Base-by-base conservation (phyloP, 2,329 filamentous ascomycete genomes). In the Phoma sp. region DNA sequence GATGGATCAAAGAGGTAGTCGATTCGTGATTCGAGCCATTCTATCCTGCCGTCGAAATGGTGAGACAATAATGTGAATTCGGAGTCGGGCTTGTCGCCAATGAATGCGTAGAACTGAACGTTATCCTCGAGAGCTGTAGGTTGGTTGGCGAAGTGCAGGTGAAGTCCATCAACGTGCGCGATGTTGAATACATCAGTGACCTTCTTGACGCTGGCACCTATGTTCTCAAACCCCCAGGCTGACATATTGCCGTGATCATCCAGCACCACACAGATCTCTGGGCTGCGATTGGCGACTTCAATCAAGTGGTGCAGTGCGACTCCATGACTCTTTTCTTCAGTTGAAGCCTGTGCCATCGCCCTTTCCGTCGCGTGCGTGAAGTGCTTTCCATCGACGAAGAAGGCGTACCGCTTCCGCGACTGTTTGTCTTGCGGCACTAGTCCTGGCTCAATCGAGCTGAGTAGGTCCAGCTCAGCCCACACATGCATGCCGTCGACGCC, bases 141-240 rank as follows among this genome's bases (percentile, higher is more conserved):
- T 17, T 66, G 58, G 20, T 68, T 69, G 14, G 72, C 67, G 50
- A 79, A 76, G 48, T 75, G 72, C 23, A 77, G 53, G 56, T 66
- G 71, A 51, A 88, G 62, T 2, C 83, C 83, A 66, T 90, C 85
- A 21, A 93, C 84, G 67, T 96, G 90, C 1, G 91, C 87, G 62
- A 97, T 87, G 68, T 92, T 95, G 78, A 95, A 96, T n/a, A 93
- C 84, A 57, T 87, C 86, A 23, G 86, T 81, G 4, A 83, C 81
- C 54, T 84, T 85, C 61, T 84, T 85, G 26, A 82, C 79, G 67
- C 88, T 91, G 64, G 85, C 87, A 29, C 89, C 88, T 17, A 96
- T 84, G 67, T 93, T 93, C 72, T 98, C 93, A 50, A 99, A 77
- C 0, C 92, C 93, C 91, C 93, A 97, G 0, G 91, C 92, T 33